Conservation (phyloP, 164 flowering plant species). For the Tinospora cordifolia region DNA sequence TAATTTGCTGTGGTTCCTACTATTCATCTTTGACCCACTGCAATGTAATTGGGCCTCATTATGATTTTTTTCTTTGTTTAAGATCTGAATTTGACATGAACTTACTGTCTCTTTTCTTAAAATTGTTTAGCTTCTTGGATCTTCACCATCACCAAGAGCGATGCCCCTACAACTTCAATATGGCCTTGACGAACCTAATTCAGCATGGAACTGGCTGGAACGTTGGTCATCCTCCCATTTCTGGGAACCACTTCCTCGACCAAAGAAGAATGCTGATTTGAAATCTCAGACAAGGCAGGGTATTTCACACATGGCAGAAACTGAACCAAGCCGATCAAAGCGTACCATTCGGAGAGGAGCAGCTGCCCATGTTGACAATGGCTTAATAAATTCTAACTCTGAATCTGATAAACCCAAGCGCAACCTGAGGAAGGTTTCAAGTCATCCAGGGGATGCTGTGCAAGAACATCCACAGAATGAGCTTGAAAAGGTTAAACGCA, state of each 20-base stretch:
- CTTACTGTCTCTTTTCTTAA: slow-evolving; percentile 11
- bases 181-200: slow-evolving; percentile 52
- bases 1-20: background rate
- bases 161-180: slow-evolving; percentile 60
- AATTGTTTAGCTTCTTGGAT: slow-evolving; percentile 51
- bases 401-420: slow-evolving; percentile 59
- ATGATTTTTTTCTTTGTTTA: background rate
- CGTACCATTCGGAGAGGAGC: slow-evolving; percentile 41
- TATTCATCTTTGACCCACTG: background rate
- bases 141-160: slow-evolving; percentile 48
- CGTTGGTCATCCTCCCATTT: slow-evolving; percentile 63
- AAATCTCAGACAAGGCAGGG: slow-evolving; percentile 38
- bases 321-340: slow-evolving; percentile 36
- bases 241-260: slow-evolving; percentile 44
- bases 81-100: background rate
- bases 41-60: background rate
- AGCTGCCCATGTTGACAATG: slow-evolving; percentile 36
- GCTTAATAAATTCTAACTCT: slow-evolving; percentile 27
- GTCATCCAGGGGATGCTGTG: slow-evolving; percentile 34
- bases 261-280: slow-evolving; percentile 27
- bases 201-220: slow-evolving; percentile 68
- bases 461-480: slow-evolving; percentile 57
- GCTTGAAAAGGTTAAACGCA: slow-evolving; percentile 67
- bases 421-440: slow-evolving; percentile 36
- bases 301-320: slow-evolving; percentile 22